Percentiles rank a stretch among this genome's conserved stretches.
phyloP scores from a whole-genome alignment of 2,329 filamentous ascomycete species.

The Alternaria sp. region DNA sequence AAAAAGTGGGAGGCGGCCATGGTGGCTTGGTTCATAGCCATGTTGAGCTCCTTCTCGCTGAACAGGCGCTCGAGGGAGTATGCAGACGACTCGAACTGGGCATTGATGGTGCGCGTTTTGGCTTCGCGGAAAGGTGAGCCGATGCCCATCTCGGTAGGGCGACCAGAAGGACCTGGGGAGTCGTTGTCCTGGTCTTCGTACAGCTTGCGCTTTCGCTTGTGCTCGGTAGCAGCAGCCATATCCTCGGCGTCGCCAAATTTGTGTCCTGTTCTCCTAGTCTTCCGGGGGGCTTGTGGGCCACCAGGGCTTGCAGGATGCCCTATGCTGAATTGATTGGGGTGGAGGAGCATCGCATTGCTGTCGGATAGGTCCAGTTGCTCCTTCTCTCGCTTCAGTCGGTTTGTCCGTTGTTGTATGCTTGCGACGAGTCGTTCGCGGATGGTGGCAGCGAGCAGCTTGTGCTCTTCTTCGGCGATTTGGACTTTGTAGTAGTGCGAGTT shows the following conservation, averaged over 20 bases:
- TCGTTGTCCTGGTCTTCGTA: slow-evolving; percentile 66
- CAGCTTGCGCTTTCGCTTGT: slow-evolving; percentile 67
- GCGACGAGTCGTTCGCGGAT: slow-evolving; percentile 69
- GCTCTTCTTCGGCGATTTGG: slow-evolving; percentile 70
- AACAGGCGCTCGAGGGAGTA: slow-evolving; percentile 72
- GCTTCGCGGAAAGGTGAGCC: slow-evolving; percentile 62
- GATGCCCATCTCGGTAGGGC: slow-evolving; percentile 59
- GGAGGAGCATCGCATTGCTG: slow-evolving; percentile 70
- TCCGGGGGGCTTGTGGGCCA: slow-evolving; percentile 67
- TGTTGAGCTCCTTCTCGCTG: slow-evolving; percentile 71
- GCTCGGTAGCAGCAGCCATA: slow-evolving; percentile 60
- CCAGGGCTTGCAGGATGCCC: slow-evolving; percentile 71
- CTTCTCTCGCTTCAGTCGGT: slow-evolving; percentile 69
- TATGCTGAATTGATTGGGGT: slow-evolving; percentile 73
- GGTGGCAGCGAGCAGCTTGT: slow-evolving; percentile 65
- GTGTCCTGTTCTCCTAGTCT: slow-evolving; percentile 69
- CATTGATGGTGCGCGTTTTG: slow-evolving; percentile 60
- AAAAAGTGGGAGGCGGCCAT: slow-evolving; percentile 67
- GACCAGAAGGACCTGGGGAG: slow-evolving; percentile 63
- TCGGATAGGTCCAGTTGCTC: slow-evolving; percentile 73
- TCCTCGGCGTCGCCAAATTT: slow-evolving; percentile 59
- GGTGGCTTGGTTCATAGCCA: slow-evolving; percentile 69
- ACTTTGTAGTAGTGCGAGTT: slow-evolving; percentile 67
- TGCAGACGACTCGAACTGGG: slow-evolving; percentile 66
- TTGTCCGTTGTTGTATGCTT: slow-evolving; percentile 65